phyloP scores from a whole-genome alignment of 257 asterid genomes.

The Anisodus acutangulus region DNA sequence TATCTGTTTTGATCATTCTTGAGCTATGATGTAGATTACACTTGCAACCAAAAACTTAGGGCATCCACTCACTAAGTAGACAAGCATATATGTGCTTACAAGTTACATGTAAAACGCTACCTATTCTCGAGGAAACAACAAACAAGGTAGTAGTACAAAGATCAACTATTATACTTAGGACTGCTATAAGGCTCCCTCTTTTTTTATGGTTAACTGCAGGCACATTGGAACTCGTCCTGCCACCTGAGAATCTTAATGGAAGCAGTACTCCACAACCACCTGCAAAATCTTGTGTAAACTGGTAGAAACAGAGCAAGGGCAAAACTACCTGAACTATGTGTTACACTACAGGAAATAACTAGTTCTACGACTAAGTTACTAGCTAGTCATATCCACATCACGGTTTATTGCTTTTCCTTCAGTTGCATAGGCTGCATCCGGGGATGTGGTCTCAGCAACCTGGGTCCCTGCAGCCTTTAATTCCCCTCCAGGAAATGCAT shows the following conservation, averaged over 20 bases:
- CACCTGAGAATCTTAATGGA: background rate
- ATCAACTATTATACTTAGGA: background rate
- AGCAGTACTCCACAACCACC: background rate
- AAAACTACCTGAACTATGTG: background rate
- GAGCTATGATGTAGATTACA: background rate
- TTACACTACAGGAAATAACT: background rate
- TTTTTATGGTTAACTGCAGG: background rate
- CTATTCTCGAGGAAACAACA: slow-evolving; percentile 3
- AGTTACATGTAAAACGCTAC: background rate
- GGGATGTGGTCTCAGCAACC: slow-evolving; percentile 40
- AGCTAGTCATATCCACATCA: slow-evolving; percentile 51
- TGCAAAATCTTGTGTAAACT: background rate
- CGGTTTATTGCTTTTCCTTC: slow-evolving; percentile 47
- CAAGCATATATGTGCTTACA: background rate
- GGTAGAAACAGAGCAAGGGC: background rate
- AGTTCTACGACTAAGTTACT: slow-evolving; percentile 14
- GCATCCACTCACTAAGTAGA: background rate
- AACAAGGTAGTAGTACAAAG: background rate
- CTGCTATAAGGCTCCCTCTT: background rate
- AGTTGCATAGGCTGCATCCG: slow-evolving; percentile 36
- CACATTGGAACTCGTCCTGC: background rate
- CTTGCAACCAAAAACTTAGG: background rate
- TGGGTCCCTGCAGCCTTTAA: slow-evolving; percentile 41
- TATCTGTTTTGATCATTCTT: background rate
- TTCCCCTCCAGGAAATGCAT: slow-evolving; percentile 48